A percentile compares a stretch with the other conserved stretches of the same genome.
phyloP scores from a whole-genome alignment of 1,284 basidiomycete genomes.

The Thelephora terrestris region DNA sequence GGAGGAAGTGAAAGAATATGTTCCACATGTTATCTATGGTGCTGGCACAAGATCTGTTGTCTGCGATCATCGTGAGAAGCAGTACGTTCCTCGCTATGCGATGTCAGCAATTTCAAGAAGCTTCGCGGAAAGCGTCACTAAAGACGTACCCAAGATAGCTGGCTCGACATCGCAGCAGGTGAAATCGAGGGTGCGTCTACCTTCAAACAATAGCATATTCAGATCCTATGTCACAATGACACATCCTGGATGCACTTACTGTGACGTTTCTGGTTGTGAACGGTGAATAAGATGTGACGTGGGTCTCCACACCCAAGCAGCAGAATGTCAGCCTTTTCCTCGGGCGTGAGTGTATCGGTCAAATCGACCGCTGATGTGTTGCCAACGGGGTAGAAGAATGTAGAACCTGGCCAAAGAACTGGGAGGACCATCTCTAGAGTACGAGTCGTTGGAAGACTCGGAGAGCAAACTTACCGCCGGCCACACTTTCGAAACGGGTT shows the following conservation, averaged over 20 bases:
- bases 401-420: slow-evolving; percentile 28
- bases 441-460: no score
- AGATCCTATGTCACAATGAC: not conserved
- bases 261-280: no score
- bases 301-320: slow-evolving; percentile 51
- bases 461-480: no score
- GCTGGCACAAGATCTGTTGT: slow-evolving; percentile 13
- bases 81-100: slow-evolving; percentile 31
- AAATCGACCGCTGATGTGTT: slow-evolving; percentile 43
- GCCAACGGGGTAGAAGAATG: slow-evolving; percentile 44
- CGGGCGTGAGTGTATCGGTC: slow-evolving; percentile 36
- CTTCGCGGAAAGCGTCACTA: not conserved
- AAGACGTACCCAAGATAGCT: slow-evolving; percentile 37
- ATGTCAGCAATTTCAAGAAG: not conserved
- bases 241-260: no score
- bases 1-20: slow-evolving; percentile 44
- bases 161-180: slow-evolving; percentile 53
- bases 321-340: slow-evolving; percentile 34
- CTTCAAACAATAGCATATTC: slow-evolving; percentile 13
- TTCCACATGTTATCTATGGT: slow-evolving; percentile 33
- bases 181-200: slow-evolving; percentile 35
- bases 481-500: no score
- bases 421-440: slow-evolving; percentile 30
- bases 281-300: slow-evolving; percentile 43
- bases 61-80: slow-evolving; percentile 26